A percentile compares a stretch with the other conserved stretches of the same genome.
Evolutionary conservation across 371 early-diverging fungal genomes (phyloP).

Genomic region (Umbelopsis sp.): DNA sequence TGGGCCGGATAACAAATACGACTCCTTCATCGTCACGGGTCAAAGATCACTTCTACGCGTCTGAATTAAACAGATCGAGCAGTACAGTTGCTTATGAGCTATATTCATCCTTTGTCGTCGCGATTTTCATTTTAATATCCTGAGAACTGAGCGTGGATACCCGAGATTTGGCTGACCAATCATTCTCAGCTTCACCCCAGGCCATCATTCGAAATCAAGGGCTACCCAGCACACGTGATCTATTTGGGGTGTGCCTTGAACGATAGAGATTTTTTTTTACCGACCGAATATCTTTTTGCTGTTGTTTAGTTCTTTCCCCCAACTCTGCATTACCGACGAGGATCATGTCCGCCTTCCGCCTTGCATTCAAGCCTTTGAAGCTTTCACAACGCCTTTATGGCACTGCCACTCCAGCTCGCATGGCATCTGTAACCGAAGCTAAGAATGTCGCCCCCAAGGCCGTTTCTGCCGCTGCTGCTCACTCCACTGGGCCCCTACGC

Average conservation of each 20-base stretch:
- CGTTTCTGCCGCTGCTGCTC: slow-evolving; percentile 61
- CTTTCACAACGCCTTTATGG: slow-evolving; percentile 47
- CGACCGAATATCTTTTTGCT: slow-evolving; percentile 10
- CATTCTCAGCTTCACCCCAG: slow-evolving; percentile 2
- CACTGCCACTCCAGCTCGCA: slow-evolving; percentile 51
- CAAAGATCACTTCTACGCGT: too few relatives aligned
- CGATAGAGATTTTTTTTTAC: not conserved
- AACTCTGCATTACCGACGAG: slow-evolving; percentile 28
- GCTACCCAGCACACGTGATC: slow-evolving; percentile 1
- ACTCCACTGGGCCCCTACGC: slow-evolving; percentile 62
- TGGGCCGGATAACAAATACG: not conserved
- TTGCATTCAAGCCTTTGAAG: slow-evolving; percentile 41
- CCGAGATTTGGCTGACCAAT: not conserved
- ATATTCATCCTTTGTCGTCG: not conserved
- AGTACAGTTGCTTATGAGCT: not conserved
- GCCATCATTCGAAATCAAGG: not conserved
- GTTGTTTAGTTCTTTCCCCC: slow-evolving; percentile 28
- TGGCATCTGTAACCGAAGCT: slow-evolving; percentile 50
- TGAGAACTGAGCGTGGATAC: not conserved
- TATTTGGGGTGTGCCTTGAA: slow-evolving; percentile 1
- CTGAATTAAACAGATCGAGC: too few relatives aligned
- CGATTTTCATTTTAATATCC: not conserved
- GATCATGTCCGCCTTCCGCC: slow-evolving; percentile 49
- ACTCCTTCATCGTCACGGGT: too few relatives aligned
- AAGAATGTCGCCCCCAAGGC: slow-evolving; percentile 30